Evolutionary conservation across 2,329 filamentous ascomycete species (phyloP).

Genomic region (Diplodia sapinea): DNA sequence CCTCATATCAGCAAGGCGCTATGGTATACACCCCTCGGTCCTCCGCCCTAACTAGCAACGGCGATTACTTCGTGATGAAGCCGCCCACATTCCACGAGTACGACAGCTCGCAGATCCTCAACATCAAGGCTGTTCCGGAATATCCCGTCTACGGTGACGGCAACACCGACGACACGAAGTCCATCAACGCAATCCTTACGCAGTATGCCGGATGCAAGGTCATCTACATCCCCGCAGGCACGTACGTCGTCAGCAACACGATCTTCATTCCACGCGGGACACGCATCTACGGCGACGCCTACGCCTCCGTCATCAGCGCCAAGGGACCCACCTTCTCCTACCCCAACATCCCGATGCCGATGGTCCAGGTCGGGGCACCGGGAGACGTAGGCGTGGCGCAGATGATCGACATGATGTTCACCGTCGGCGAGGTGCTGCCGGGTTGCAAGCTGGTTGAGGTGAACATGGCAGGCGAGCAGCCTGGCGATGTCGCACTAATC

Average conservation of each 20-base stretch:
- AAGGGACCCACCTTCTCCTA: conserved; percentile 34
- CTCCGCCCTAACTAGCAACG: background rate
- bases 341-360: conserved; percentile 32
- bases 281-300: conserved; percentile 35
- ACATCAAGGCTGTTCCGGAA: conserved; percentile 24
- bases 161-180: conserved; percentile 21
- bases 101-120: conserved; percentile 20
- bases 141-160: conserved; percentile 24
- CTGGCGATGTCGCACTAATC: conserved; percentile 56
- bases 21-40: conserved; percentile 2
- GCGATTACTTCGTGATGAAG: conserved; percentile 25
- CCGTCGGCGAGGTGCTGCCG: conserved; percentile 27
- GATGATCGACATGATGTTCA: conserved; percentile 38
- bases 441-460: conserved; percentile 48
- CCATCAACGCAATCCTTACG: conserved; percentile 27
- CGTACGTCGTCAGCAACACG: conserved; percentile 35
- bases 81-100: conserved; percentile 29
- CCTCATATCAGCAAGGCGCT: background rate
- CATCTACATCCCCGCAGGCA: conserved; percentile 34
- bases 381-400: conserved; percentile 36
- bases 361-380: conserved; percentile 35
- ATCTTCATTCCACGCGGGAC: conserved; percentile 34
- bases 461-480: conserved; percentile 52
- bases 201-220: conserved; percentile 26
- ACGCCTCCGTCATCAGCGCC: conserved; percentile 34